A percentile compares a stretch with the other conserved stretches of the same genome.
phyloP scores from a whole-genome alignment of 768 basidiomycete genomes.

The Panaeolus papilionaceus region DNA sequence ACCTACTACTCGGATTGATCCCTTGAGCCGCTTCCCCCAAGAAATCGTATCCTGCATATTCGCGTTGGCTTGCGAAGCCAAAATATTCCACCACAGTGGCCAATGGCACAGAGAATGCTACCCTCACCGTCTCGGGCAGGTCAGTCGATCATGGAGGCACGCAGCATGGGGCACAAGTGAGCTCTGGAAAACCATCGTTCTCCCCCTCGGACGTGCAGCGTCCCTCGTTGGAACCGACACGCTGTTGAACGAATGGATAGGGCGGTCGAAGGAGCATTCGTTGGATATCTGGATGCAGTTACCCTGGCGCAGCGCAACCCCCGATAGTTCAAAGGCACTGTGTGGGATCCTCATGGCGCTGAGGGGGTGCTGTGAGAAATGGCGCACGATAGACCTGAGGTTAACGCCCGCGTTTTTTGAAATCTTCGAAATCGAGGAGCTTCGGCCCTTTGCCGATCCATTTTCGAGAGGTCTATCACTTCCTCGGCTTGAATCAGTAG shows the following conservation, averaged over 20 bases:
- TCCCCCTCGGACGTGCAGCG: neutral
- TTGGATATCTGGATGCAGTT: conserved; percentile 6
- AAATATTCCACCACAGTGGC: neutral
- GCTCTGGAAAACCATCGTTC: neutral
- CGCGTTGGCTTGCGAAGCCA: neutral
- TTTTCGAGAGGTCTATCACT: neutral
- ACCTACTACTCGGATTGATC: neutral
- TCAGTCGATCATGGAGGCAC: neutral
- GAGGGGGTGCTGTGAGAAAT: neutral
- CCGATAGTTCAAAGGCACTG: neutral
- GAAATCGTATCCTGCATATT: neutral
- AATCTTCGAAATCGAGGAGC: neutral
- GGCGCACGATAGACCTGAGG: neutral
- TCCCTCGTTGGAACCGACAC: neutral
- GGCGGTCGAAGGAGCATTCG: neutral
- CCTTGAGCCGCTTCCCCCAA: neutral
- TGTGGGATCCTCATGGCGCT: conserved; percentile 1
- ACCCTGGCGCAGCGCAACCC: neutral
- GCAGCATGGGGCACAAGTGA: conserved; percentile 9
- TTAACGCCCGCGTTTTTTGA: conserved; percentile 1
- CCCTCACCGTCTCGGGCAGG: neutral
- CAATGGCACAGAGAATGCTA: conserved; percentile 2
- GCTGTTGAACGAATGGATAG: neutral
- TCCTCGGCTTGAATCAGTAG: neutral
- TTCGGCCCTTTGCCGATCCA: neutral